Conservation (phyloP, 768 basidiomycete species). For the Termitomyces sp. region DNA sequence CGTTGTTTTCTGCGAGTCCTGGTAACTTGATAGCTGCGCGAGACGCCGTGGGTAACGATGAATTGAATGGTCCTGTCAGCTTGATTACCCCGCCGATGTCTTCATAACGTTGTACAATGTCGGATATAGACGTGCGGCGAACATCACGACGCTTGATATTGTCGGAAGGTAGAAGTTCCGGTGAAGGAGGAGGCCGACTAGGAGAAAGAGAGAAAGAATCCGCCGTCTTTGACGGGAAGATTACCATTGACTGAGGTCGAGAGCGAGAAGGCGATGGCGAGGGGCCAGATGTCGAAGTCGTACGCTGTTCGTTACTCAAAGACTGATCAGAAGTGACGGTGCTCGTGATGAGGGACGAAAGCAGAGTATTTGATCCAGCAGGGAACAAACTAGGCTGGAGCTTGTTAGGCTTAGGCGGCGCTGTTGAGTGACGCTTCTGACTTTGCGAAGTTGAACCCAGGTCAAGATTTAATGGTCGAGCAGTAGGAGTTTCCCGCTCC, state of each 20-base stretch:
- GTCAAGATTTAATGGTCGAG: slow-evolving; percentile 5
- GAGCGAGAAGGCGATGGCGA: slow-evolving; percentile 36
- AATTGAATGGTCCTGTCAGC: slow-evolving; percentile 17
- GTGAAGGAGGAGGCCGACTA: slow-evolving; percentile 19
- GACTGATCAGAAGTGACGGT: background rate
- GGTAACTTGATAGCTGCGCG: slow-evolving; percentile 13
- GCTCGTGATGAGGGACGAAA: slow-evolving; percentile 1
- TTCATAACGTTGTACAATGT: slow-evolving; percentile 84
- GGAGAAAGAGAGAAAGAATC: slow-evolving; percentile 24
- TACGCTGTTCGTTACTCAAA: background rate
- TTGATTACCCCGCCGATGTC: slow-evolving; percentile 44
- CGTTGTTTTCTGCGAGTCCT: slow-evolving; percentile 6
- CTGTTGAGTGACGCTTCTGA: slow-evolving; percentile 1
- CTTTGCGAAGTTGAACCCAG: background rate
- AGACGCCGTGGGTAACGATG: slow-evolving; percentile 25
- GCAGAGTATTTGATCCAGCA: slow-evolving; percentile 6
- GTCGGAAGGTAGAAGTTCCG: slow-evolving; percentile 40
- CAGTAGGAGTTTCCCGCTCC: slow-evolving; percentile 16
- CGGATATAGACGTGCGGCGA: slow-evolving; percentile 75
- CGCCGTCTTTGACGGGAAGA: slow-evolving; percentile 53
- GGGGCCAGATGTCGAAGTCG: slow-evolving; percentile 6
- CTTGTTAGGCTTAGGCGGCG: slow-evolving; percentile 1
- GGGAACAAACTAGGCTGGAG: background rate
- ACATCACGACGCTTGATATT: slow-evolving; percentile 33
- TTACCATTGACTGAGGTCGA: slow-evolving; percentile 80